Evolutionary conservation across 1,284 basidiomycete species (phyloP).

Genomic region (Boletus sp.): DNA sequence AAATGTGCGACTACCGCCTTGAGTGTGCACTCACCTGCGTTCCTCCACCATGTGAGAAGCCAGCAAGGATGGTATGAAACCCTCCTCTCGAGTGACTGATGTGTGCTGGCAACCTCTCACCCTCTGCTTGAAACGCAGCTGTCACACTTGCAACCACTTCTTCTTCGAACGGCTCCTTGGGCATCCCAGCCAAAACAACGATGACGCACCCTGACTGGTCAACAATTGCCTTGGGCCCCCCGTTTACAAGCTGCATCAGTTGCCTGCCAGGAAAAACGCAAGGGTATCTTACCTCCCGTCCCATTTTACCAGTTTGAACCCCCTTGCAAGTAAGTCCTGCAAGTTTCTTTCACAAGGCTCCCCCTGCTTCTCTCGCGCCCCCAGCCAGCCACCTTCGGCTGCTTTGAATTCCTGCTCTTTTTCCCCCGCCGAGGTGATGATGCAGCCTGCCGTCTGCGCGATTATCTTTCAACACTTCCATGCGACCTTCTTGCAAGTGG

Average conservation of each 20-base stretch:
- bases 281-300: background rate
- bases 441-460: too few species aligned
- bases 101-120: background rate
- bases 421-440: too few species aligned
- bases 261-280: background rate
- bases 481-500: too few species aligned
- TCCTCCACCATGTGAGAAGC: background rate
- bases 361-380: background rate
- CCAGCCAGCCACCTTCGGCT: background rate
- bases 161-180: background rate
- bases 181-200: background rate
- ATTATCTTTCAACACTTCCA: too few species aligned
- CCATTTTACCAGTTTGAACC: background rate
- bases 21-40: background rate
- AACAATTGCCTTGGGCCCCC: background rate
- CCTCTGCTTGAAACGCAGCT: background rate
- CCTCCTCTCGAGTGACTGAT: background rate
- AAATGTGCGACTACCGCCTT: background rate
- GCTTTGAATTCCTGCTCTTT: background rate
- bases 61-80: background rate
- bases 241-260: background rate
- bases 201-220: background rate
- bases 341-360: background rate
- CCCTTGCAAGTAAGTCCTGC: background rate
- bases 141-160: background rate